Conservation (phyloP, 208 protist species). For the Naegleria gruberi region DNA sequence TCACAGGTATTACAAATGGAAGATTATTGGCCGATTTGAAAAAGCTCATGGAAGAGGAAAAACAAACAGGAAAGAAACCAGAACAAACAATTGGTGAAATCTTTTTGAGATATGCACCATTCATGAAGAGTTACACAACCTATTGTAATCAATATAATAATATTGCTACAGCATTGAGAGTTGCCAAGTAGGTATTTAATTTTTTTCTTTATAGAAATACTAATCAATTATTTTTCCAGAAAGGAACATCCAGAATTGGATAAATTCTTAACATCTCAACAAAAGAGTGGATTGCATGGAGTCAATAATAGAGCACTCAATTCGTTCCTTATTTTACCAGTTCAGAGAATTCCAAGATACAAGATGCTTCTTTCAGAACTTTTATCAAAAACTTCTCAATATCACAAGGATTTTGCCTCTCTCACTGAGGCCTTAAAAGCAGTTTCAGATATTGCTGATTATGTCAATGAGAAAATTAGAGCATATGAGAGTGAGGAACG, state of each 20-base stretch:
- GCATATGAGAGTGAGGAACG: not conserved
- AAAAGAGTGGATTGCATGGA: not conserved
- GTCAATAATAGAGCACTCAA: not conserved
- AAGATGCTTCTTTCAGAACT: not conserved
- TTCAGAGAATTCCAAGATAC: slow-evolving; percentile 6
- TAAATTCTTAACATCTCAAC: not conserved
- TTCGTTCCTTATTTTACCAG: not conserved
- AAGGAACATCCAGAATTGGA: not conserved
- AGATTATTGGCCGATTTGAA: not conserved
- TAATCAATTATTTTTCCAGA: not conserved
- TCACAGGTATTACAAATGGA: not conserved
- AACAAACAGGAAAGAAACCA: not conserved
- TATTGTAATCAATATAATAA: slow-evolving; percentile 8
- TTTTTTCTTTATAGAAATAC: too few species aligned
- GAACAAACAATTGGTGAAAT: not conserved
- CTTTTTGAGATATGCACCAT: not conserved
- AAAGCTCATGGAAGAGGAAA: not conserved
- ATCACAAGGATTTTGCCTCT: not conserved
- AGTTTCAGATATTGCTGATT: not conserved
- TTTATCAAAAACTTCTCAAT: not conserved
- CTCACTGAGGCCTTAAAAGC: not conserved
- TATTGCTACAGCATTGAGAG: not conserved
- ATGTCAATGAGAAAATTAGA: not conserved
- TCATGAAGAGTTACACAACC: not conserved
- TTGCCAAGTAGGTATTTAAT: not conserved